These are phyloP conservation scores for Tricholoma furcatifolium DNA, from an alignment of 768 basidiomycete genomes.

Conservation along the genomic window DNA sequence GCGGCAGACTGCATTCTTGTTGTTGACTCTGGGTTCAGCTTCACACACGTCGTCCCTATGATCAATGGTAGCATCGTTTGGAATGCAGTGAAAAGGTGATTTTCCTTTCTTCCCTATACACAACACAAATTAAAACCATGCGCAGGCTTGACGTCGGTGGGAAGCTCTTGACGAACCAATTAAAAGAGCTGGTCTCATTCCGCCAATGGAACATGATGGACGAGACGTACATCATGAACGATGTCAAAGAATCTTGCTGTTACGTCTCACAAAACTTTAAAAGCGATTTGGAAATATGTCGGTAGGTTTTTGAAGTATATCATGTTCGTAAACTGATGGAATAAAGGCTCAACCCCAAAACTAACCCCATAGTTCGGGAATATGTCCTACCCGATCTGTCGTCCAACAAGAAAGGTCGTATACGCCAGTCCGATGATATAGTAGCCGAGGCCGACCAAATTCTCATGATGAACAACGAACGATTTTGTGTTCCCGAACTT, in stretches of 20 bases:
- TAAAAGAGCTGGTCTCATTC: slow-evolving; percentile 91
- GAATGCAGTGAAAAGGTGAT: slow-evolving; percentile 79
- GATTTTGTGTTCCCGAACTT: slow-evolving; percentile 90
- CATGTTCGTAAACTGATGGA: slow-evolving; percentile 15
- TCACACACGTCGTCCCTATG: slow-evolving; percentile 88
- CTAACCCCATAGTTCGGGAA: slow-evolving; percentile 76
- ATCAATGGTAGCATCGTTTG: slow-evolving; percentile 73
- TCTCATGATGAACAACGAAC: slow-evolving; percentile 86
- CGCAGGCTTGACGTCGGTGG: slow-evolving; percentile 91
- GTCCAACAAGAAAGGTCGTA: slow-evolving; percentile 55
- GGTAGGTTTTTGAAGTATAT: slow-evolving; percentile 48
- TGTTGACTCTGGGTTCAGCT: slow-evolving; percentile 92
- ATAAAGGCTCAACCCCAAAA: slow-evolving; percentile 49
- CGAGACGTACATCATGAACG: slow-evolving; percentile 90
- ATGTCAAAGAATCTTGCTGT: slow-evolving; percentile 88
- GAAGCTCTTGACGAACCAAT: slow-evolving; percentile 91
- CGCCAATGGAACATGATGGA: slow-evolving; percentile 99
- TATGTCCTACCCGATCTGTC: slow-evolving; percentile 91
- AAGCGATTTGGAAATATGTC: slow-evolving; percentile 72
- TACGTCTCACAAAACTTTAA: slow-evolving; percentile 77
- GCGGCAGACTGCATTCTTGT: slow-evolving; percentile 77
- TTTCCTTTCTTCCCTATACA: slow-evolving; percentile 5
- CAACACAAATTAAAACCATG: slow-evolving; percentile 9
- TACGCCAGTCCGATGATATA: slow-evolving; percentile 53
- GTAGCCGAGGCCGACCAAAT: slow-evolving; percentile 62